phyloP scores from a whole-genome alignment of 768 basidiomycete genomes.

The Fistulinella prunicolor region DNA sequence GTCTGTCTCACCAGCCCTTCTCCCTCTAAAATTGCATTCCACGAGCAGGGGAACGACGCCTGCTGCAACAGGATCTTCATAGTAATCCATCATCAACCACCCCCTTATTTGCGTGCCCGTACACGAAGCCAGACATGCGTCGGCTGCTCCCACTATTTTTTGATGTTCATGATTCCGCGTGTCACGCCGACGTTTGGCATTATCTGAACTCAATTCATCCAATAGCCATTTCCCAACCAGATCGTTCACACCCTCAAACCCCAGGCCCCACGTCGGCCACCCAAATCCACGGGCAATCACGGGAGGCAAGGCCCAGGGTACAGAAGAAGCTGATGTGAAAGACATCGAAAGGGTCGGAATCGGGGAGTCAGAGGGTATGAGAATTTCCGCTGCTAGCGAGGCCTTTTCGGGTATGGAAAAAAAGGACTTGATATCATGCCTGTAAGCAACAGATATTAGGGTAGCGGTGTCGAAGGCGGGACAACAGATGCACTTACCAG shows the following conservation, averaged over 20 bases:
- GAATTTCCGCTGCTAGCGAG: conserved; percentile 49
- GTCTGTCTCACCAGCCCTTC: conserved; percentile 30
- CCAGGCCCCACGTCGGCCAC: conserved; percentile 72
- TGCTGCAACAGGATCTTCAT: conserved; percentile 49
- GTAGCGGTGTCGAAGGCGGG: background rate
- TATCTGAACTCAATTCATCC: conserved; percentile 37
- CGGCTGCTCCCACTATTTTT: no score
- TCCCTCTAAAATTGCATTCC: conserved; percentile 73
- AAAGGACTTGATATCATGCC: conserved; percentile 82
- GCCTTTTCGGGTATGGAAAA: conserved; percentile 84
- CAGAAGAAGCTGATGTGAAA: conserved; percentile 76
- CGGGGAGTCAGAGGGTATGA: conserved; percentile 38
- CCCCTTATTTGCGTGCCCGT: conserved; percentile 54
- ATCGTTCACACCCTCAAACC: conserved; percentile 84
- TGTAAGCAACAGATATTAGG: no score
- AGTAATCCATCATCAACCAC: conserved; percentile 78
- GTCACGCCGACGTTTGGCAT: background rate
- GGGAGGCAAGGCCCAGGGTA: conserved; percentile 79
- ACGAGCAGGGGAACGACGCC: conserved; percentile 63
- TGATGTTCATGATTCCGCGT: background rate
- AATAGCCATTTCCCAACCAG: conserved; percentile 73
- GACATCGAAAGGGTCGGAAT: conserved; percentile 63
- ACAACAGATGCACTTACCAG: conserved; percentile 50
- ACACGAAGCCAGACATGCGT: background rate
- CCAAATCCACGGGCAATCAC: conserved; percentile 80